These are phyloP conservation scores for Yamadazyma takamatsuzukensis DNA, from an alignment of 805 yeast species.

Conservation along the genomic window DNA sequence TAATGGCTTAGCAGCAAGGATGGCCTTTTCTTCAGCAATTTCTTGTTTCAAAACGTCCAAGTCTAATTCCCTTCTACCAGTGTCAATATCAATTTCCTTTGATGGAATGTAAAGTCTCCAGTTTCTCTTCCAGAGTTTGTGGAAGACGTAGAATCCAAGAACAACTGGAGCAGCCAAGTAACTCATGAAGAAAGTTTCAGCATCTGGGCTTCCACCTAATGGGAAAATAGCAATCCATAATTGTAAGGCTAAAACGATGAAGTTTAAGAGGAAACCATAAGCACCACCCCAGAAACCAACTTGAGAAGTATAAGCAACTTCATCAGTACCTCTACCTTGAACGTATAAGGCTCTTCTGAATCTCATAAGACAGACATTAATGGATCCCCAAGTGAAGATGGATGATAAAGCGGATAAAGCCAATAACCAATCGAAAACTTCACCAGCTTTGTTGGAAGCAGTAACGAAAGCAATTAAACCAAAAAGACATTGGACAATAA, in stretches of 20 bases:
- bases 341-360: constrained; percentile 57
- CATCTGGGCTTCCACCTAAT: constrained; percentile 42
- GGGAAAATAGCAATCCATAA: constrained; percentile 85
- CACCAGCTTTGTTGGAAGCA: constrained; percentile 37
- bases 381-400: constrained; percentile 49
- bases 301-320: constrained; percentile 63
- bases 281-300: constrained; percentile 66
- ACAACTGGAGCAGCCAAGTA: constrained; percentile 66
- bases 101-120: constrained; percentile 29
- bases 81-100: constrained; percentile 32
- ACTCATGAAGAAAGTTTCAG: constrained; percentile 57
- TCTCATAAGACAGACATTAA: constrained; percentile 40
- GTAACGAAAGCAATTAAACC: constrained; percentile 46
- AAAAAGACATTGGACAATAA: constrained; percentile 32
- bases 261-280: constrained; percentile 56
- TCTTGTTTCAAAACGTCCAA: constrained; percentile 37
- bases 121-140: constrained; percentile 49
- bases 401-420: constrained; percentile 48
- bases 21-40: constrained; percentile 36
- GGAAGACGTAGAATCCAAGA: constrained; percentile 51
- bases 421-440: constrained; percentile 46
- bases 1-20: constrained; percentile 29
- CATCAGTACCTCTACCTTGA: constrained; percentile 68
- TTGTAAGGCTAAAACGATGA: constrained; percentile 65
- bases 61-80: constrained; percentile 38